Evolutionary conservation across 208 protist genomes (phyloP).

Genomic region (Trypanosoma brucei): DNA sequence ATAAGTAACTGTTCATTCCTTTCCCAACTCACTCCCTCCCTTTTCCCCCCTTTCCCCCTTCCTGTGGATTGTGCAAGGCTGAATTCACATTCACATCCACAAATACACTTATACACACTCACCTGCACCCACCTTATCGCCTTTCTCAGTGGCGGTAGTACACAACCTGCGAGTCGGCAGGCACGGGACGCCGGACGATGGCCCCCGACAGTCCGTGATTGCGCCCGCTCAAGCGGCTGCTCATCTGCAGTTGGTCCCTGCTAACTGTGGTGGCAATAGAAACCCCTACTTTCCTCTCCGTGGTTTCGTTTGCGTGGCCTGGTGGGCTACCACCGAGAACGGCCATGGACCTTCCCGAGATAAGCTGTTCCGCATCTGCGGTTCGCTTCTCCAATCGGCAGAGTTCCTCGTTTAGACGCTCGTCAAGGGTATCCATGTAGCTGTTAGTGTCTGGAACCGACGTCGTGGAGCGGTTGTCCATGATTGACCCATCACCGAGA

Average conservation of each 20-base stretch:
- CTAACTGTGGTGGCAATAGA: constrained; percentile 8
- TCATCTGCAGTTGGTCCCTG: constrained; percentile 14
- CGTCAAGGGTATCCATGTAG: constrained; percentile 63
- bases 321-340: constrained; percentile 29
- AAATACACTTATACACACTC: neutral
- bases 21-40: too few relatives aligned
- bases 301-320: neutral
- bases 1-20: too few relatives aligned
- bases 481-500: neutral
- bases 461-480: neutral
- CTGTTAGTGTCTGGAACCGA: constrained; percentile 19
- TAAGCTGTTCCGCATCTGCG: constrained; percentile 7
- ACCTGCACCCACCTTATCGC: neutral
- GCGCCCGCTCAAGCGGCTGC: neutral
- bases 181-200: neutral
- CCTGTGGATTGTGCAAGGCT: too few relatives aligned
- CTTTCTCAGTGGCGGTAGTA: constrained; percentile 59
- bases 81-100: too few relatives aligned
- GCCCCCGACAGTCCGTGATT: neutral
- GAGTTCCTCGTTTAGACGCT: constrained; percentile 51
- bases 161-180: constrained; percentile 71
- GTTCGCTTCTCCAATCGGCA: constrained; percentile 39
- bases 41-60: too few relatives aligned
- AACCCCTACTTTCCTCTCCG: constrained; percentile 11
- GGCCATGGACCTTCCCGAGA: constrained; percentile 2